Conservation (phyloP, 192 early-diverging fungal genomes). For the Coemansia pectinata region DNA sequence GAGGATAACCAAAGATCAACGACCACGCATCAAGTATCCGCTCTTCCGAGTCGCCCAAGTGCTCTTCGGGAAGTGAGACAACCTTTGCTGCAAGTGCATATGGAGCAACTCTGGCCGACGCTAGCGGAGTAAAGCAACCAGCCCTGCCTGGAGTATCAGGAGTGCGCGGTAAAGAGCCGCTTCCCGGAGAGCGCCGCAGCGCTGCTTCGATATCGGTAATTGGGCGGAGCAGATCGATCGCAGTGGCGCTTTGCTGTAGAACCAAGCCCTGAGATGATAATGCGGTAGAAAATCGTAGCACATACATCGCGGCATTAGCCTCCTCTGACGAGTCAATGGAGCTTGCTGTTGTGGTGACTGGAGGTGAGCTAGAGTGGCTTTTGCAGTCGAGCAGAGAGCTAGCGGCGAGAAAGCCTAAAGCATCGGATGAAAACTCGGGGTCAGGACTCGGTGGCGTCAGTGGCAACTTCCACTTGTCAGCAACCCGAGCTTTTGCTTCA, state of each 20-base stretch:
- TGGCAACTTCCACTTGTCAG: slow-evolving; percentile 16
- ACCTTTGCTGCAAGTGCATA: slow-evolving; percentile 26
- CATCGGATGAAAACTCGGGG: slow-evolving; percentile 14
- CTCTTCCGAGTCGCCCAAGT: slow-evolving; percentile 24
- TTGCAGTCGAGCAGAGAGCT: slow-evolving; percentile 11
- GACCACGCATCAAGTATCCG: slow-evolving; percentile 34
- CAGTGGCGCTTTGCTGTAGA: slow-evolving; percentile 26
- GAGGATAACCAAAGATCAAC: slow-evolving; percentile 33
- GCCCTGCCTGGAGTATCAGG: background rate
- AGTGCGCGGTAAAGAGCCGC: background rate
- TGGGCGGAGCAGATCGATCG: slow-evolving; percentile 2
- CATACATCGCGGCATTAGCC: background rate
- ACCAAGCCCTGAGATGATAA: slow-evolving; percentile 16
- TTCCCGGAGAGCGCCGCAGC: background rate
- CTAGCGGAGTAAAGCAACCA: background rate
- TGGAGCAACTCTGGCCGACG: slow-evolving; percentile 27
- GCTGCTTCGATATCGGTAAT: background rate
- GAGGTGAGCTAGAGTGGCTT: background rate
- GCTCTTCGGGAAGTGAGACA: slow-evolving; percentile 16
- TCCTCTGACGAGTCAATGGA: background rate
- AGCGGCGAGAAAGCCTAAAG: slow-evolving; percentile 14
- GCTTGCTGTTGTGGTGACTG: background rate
- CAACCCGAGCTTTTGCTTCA: background rate
- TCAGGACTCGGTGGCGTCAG: slow-evolving; percentile 25
- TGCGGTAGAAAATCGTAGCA: slow-evolving; percentile 2